Evolutionary conservation across 805 yeast species (phyloP).

Genomic region (Schizosaccharomyces lindneri): DNA sequence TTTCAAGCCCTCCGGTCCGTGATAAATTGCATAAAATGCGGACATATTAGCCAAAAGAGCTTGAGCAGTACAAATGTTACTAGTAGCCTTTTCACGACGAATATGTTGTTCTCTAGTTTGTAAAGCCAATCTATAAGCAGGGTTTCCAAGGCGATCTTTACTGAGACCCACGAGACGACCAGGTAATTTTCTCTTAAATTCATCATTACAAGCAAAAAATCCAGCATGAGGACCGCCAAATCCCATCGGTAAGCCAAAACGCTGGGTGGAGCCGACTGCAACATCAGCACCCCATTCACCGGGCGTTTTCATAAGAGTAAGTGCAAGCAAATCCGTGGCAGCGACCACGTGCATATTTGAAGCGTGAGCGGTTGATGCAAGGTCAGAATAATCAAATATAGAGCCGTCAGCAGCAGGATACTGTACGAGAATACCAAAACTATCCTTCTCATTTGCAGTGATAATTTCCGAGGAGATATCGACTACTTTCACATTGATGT

Average conservation of each 20-base stretch:
- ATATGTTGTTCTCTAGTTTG: conserved; percentile 98
- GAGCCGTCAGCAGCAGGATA: conserved; percentile 78
- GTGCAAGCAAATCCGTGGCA: conserved; percentile 79
- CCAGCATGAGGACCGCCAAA: conserved; percentile 99
- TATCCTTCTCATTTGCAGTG: conserved; percentile 9
- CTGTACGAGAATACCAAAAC: conserved; percentile 69
- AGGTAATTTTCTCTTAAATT: conserved; percentile 75
- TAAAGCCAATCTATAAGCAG: conserved; percentile 75
- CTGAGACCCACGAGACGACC: conserved; percentile 88
- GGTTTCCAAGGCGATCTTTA: conserved; percentile 70
- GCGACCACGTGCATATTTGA: conserved; percentile 56
- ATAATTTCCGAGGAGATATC: conserved; percentile 24
- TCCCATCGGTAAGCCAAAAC: conserved; percentile 95
- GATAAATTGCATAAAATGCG: conserved; percentile 87
- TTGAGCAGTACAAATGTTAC: conserved; percentile 95
- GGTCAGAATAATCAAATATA: conserved; percentile 24
- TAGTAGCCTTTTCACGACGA: conserved; percentile 90
- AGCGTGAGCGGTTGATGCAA: conserved; percentile 42
- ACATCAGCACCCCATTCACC: conserved; percentile 73
- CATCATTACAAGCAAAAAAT: conserved; percentile 66
- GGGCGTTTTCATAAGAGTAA: conserved; percentile 69
- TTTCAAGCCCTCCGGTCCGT: conserved; percentile 69
- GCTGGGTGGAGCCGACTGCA: conserved; percentile 74
- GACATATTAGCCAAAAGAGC: conserved; percentile 87
- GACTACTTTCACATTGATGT: conserved; percentile 35